A percentile compares a stretch with the other conserved stretches of the same genome.
Evolutionary conservation across 169 alveolate genomes (phyloP).

Genomic region (Plasmodium gonderi): DNA sequence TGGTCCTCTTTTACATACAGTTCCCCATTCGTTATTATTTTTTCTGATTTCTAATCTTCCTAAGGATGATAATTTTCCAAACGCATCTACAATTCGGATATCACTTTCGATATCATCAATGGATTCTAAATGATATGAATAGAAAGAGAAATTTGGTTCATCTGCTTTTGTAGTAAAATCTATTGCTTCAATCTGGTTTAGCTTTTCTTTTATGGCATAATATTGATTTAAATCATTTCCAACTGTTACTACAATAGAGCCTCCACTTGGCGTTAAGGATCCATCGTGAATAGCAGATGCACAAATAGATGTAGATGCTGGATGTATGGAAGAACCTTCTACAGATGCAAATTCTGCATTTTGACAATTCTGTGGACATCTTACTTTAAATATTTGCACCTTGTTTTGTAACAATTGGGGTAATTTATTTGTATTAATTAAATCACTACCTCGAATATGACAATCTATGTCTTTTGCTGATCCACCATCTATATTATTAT

Average conservation of each 20-base stretch:
- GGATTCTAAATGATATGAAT: slow-evolving; percentile 82
- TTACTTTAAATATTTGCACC: slow-evolving; percentile 82
- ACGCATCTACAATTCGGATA: slow-evolving; percentile 91
- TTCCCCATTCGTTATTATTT: slow-evolving; percentile 80
- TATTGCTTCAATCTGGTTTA: slow-evolving; percentile 68
- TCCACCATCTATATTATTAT: slow-evolving; percentile 75
- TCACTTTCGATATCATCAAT: slow-evolving; percentile 89
- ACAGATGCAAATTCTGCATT: slow-evolving; percentile 80
- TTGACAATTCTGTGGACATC: slow-evolving; percentile 90
- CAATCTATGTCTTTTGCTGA: slow-evolving; percentile 89
- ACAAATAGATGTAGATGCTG: slow-evolving; percentile 91
- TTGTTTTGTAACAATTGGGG: slow-evolving; percentile 50
- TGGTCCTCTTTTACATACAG: slow-evolving; percentile 86
- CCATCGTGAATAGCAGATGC: slow-evolving; percentile 91
- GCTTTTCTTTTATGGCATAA: slow-evolving; percentile 74
- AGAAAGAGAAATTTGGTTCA: slow-evolving; percentile 76
- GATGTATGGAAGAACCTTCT: slow-evolving; percentile 89
- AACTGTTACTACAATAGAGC: slow-evolving; percentile 87
- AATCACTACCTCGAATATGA: slow-evolving; percentile 86
- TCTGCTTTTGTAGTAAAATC: slow-evolving; percentile 79
- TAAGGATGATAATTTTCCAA: slow-evolving; percentile 85
- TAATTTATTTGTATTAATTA: slow-evolving; percentile 76
- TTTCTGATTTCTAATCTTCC: slow-evolving; percentile 88
- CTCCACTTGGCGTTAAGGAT: slow-evolving; percentile 89
- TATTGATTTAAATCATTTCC: slow-evolving; percentile 83